Conservation (phyloP, 2,329 filamentous ascomycete genomes). For the Chaetomium sp. region DNA sequence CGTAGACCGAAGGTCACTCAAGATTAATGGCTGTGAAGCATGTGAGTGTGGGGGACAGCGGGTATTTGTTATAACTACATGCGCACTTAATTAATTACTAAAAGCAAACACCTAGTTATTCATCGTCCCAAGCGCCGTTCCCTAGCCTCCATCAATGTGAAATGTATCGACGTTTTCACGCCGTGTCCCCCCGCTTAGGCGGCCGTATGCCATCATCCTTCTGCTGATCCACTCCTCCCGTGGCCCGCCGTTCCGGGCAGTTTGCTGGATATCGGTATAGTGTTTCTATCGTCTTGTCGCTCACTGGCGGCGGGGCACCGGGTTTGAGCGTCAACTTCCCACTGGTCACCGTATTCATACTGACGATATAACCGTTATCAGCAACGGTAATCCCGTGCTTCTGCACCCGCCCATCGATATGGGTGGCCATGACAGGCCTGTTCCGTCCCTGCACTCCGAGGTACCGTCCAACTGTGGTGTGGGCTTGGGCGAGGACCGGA, state of each 20-base stretch:
- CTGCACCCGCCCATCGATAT: neutral
- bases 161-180: neutral
- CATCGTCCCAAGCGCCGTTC: too few relatives aligned
- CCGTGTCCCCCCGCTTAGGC: neutral
- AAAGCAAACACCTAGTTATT: too few relatives aligned
- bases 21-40: too few relatives aligned
- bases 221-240: neutral
- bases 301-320: neutral
- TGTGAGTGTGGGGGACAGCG: too few relatives aligned
- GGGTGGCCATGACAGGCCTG: neutral
- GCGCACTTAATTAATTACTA: too few relatives aligned
- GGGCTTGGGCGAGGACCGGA: neutral
- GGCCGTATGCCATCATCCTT: neutral
- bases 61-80: too few relatives aligned
- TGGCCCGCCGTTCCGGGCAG: neutral
- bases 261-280: neutral
- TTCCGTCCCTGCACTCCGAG: neutral
- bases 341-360: neutral
- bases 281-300: neutral
- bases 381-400: neutral
- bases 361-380: neutral
- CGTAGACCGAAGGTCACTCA: neutral
- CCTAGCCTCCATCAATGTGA: too few relatives aligned
- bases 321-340: neutral
- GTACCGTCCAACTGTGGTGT: neutral